Evolutionary conservation across 2,329 filamentous ascomycete genomes (phyloP), one percentile per base, ranked within the genome.

Genomic region (Xylariaceae sp.): DNA sequence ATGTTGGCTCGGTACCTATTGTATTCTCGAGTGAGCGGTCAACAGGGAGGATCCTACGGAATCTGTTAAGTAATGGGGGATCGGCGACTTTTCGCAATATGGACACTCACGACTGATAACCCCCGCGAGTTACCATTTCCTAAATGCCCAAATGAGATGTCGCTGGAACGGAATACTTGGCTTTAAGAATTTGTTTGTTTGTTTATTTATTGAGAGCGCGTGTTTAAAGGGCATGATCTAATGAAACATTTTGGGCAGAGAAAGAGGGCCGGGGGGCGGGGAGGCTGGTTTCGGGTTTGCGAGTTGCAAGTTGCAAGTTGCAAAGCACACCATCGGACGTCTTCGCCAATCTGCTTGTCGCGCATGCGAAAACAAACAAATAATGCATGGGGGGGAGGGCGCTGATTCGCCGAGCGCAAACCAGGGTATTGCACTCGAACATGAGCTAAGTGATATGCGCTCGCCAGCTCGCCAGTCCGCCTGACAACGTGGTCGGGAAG

Each of bases 361-460:
- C 58, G 56, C 56, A 56, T 56, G 48, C 45, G 48, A 53, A 61
- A 59, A 61, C 54, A 61, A 59, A 61, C 57, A 57, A 59, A 61
- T 60, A 57, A 60, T 60, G 65, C 64, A 61, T 63, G 58, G 62
- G 62, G 59, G 55, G 26, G 53, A 5, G 27, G 42, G 8, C 27
- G 55, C 58, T 65, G 65, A 66, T 67, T 66, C 62, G 65, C 62
- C 56, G 62, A 60, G 60, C 59, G 61, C 61, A 62, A 60, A 57
- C 62, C 61, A 60, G 58, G 59, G 58, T 60, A 60, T 60, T 55
- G 56, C 61, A 57, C 64, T 62, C 58, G 55, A 59, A 55, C 52
- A 50, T 51, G 54, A 54, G 52, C 54, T 56, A 19, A 19, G 19
- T 19, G 19, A 19, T 19, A 55, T 55, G 53, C 53, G 48, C 59